These are phyloP conservation scores for Chaetothyriales sp. DNA, from an alignment of 2,329 filamentous ascomycete species.

Conservation along the genomic window DNA sequence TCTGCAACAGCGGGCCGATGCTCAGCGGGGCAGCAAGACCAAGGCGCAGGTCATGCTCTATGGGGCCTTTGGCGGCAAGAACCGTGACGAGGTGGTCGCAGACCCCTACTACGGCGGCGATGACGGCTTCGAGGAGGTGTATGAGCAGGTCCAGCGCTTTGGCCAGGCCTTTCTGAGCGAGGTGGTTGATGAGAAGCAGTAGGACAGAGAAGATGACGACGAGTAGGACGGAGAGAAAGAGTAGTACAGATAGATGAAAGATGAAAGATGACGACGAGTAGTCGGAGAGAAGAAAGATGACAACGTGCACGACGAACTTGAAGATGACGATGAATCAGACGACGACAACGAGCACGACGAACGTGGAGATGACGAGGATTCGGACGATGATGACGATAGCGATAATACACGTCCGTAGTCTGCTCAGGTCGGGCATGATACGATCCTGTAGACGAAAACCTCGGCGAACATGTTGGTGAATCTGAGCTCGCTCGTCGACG, in stretches of 20 bases:
- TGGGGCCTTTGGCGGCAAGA: slow-evolving; percentile 57
- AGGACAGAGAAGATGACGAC: not conserved
- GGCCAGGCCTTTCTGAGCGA: slow-evolving; percentile 58
- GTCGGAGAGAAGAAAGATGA: not conserved
- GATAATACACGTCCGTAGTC: too few relatives aligned
- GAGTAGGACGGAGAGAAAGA: not conserved
- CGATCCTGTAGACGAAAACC: too few relatives aligned
- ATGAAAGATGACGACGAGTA: slow-evolving; percentile 21
- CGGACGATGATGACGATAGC: too few relatives aligned
- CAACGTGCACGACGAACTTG: not conserved
- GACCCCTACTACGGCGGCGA: slow-evolving; percentile 89
- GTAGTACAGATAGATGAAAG: too few relatives aligned
- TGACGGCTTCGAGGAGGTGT: slow-evolving; percentile 70
- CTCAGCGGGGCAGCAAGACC: slow-evolving; percentile 21
- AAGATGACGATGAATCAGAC: not conserved
- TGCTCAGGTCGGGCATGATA: too few relatives aligned
- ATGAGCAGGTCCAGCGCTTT: slow-evolving; percentile 66
- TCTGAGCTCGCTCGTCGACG: too few relatives aligned
- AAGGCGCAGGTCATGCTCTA: slow-evolving; percentile 57
- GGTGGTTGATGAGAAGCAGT: slow-evolving; percentile 29
- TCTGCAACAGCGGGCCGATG: slow-evolving; percentile 25
- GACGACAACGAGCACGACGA: too few relatives aligned
- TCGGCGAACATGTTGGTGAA: too few relatives aligned
- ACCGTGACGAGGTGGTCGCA: slow-evolving; percentile 51
- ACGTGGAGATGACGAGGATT: too few relatives aligned